A percentile compares a stretch with the other conserved stretches of the same genome.
Evolutionary conservation across 768 basidiomycete genomes (phyloP).

Genomic region (Sarcomyxa edulis): DNA sequence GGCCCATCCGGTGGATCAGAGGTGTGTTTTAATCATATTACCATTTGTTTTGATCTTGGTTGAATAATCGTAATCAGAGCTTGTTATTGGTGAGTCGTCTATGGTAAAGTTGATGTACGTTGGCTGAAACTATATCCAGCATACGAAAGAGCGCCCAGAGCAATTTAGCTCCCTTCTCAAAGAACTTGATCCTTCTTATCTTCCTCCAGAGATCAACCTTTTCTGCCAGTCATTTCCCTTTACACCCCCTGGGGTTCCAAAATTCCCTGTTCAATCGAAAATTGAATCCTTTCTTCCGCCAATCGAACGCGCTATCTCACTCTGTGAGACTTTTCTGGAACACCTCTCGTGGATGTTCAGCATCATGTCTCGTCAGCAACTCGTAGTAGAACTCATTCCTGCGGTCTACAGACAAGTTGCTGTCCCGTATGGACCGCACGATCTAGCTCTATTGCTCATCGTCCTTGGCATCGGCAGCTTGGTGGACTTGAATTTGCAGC

Average conservation of each 20-base stretch:
- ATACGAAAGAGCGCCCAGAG: constrained; percentile 17
- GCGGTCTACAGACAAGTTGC: constrained; percentile 34
- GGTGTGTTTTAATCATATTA: constrained; percentile 35
- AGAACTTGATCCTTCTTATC: constrained; percentile 38
- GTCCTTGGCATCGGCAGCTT: constrained; percentile 44
- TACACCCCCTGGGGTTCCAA: constrained; percentile 29
- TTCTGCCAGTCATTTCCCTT: constrained; percentile 43
- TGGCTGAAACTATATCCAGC: constrained; percentile 10
- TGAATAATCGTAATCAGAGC: constrained; percentile 22
- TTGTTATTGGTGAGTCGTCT: constrained; percentile 31
- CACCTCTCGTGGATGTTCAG: constrained; percentile 48
- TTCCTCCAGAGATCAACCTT: constrained; percentile 36
- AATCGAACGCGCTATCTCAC: constrained; percentile 30
- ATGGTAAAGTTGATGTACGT: constrained; percentile 2
- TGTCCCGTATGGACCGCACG: constrained; percentile 40
- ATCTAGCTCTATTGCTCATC: constrained; percentile 41
- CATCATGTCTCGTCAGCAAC: constrained; percentile 39
- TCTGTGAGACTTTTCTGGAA: constrained; percentile 44
- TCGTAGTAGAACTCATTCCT: constrained; percentile 41
- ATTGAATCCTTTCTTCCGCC: constrained; percentile 44
- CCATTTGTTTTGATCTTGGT: not conserved
- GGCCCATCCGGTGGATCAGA: constrained; percentile 45
- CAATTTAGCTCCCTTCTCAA: constrained; percentile 17
- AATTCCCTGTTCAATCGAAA: constrained; percentile 26
- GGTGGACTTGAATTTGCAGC: constrained; percentile 38